A percentile compares a stretch with the other conserved stretches of the same genome.
Evolutionary conservation across 192 early-diverging fungal species (phyloP).

Genomic region (Backusella morwellensis): DNA sequence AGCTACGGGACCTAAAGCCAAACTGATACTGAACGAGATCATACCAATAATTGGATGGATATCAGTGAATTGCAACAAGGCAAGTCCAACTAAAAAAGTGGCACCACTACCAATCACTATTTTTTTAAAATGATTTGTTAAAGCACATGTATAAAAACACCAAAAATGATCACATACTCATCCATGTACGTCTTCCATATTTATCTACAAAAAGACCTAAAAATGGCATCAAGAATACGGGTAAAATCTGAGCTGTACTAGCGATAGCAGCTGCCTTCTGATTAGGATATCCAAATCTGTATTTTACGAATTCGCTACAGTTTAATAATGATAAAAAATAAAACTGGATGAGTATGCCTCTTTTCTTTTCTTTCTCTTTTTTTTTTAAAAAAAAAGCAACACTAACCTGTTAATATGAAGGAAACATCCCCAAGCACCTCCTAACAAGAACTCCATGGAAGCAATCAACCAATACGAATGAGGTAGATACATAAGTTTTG

Average conservation of each 20-base stretch:
- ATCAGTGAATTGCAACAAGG: constrained; percentile 48
- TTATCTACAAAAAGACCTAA: constrained; percentile 68
- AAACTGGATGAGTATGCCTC: neutral
- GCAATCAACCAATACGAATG: constrained; percentile 59
- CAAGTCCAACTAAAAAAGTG: constrained; percentile 6
- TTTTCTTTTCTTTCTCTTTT: neutral
- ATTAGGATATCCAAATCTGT: constrained; percentile 61
- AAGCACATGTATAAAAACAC: neutral
- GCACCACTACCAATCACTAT: constrained; percentile 29
- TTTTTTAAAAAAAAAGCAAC: neutral
- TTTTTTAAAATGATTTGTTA: neutral
- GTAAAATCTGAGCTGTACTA: constrained; percentile 63
- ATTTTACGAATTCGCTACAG: constrained; percentile 66
- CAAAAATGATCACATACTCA: constrained; percentile 29
- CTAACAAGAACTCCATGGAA: constrained; percentile 54
- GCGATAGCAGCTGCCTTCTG: constrained; percentile 61
- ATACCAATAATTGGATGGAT: constrained; percentile 50
- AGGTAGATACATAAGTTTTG: constrained; percentile 54
- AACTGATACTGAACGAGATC: constrained; percentile 51
- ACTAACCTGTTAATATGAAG: constrained; percentile 56
- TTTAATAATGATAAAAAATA: constrained; percentile 31
- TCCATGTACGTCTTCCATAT: constrained; percentile 57
- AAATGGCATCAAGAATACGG: constrained; percentile 67
- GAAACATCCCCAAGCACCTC: constrained; percentile 63
- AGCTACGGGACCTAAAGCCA: constrained; percentile 56